Base-by-base conservation (phyloP, 108 stramenopile species). In the Conticribra guillardii region DNA sequence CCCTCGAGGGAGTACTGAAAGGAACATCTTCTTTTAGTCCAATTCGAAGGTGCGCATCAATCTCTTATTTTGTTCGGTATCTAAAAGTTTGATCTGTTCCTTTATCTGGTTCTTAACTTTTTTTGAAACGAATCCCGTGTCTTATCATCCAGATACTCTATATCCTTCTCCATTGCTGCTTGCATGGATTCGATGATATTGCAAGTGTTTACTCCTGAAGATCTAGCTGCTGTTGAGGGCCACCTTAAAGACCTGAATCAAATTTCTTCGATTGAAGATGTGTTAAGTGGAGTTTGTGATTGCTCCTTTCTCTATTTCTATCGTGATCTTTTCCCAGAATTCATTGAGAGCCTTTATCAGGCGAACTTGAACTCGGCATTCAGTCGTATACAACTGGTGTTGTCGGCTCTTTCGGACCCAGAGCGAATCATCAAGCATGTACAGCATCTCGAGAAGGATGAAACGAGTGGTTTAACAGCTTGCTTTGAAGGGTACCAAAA, bases 251-350 rank as follows among this genome's bases (percentile, higher is more conserved):
- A 69, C 27, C 45, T 77, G n/a, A 58, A 55, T 24, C 66, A 69
- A 47, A 54, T 77, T 21, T 49, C 76, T 33, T 62, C 68, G 0
- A 57, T 77, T 30, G 76, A 77, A 64, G 68, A 77, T 47, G 55
- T 60, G 9, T 44, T 73, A 46, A 2, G 44, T 28, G 34, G 52
- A 69, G 74, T 56, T 32, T 75, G 80, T 29, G 78, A 79, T 46
- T 73, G 70, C 31, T 71, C 74, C 15, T 81, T 81, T 32, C 54
- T 83, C 4, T 83, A 83, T 60, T 83, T 83, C 51, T 66, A 83
- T 44, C 69, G 73, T 24, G 76, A 83, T 58, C 51, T 77, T 8
- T 72, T 74, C 18, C 64, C 65, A 11, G 19, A 28, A 21, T 83
- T 83, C 59, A 47, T 73, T 18, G 50, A 49, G 8, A 17, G 11